Evolutionary conservation across 352 stramenopile species (phyloP), one percentile per base, ranked within the genome.

Genomic region (Phytopythium oedochilum): DNA sequence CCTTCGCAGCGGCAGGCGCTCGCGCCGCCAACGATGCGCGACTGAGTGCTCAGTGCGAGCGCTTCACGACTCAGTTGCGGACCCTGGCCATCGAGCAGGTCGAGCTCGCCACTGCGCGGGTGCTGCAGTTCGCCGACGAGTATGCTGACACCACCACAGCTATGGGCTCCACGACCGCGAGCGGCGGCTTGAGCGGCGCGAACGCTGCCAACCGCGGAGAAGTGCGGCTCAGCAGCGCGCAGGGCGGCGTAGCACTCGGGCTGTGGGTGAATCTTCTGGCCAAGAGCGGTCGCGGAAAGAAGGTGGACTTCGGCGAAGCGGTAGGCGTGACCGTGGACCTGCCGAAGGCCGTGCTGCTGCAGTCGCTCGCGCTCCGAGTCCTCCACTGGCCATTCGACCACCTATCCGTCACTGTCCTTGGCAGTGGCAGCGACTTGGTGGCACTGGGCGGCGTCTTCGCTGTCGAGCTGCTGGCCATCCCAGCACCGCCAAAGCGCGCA

Each of bases 191-290:
- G 3, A 53, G 29, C 20, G 34, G 34, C 9, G 67, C 53, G 28
- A 76, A 69, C 38, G 55, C 32, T 11, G 48, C 61, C 14, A 60
- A 59, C 10, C 72, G 73, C 28, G 79, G 78, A 15, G 80, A 93
- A 60, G 78, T 91, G 18, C 86, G 89, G 51, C 64, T 89, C 35
- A 75, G 70, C 36, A 86, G 74, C 48, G 65, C 63, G 2, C 63
- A 60, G 28, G 61, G 68, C 17, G 71, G 64, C 53, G 57, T 88
- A 42, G 73, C 87, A 38, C 60, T 90, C 12, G 83, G 78, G 0
- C 45, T 90, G 26, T 93, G 83, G 83, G 61, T 90, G 12, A 90
- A 93, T 32, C 57, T 93, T 15, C 63, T 87, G 29, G 77, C 78
- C 10, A 90, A 89, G 63, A 87, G 72, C 9, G 88, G 75, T 2